Conservation (phyloP, 1,284 basidiomycete species). For the Cutaneotrichosporon dermatis region DNA sequence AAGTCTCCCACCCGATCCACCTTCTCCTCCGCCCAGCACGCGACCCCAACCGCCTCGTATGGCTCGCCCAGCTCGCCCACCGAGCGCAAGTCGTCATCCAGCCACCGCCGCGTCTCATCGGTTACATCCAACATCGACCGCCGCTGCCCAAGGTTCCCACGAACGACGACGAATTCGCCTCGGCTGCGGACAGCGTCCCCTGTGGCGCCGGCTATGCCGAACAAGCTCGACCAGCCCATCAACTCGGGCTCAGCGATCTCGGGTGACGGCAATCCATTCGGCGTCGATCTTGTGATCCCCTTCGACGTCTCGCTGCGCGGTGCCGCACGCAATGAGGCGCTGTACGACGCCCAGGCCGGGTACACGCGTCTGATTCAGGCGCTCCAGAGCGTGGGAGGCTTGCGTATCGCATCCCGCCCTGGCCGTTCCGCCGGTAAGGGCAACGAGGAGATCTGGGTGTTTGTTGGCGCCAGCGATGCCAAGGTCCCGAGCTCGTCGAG, state of each 20-base stretch:
- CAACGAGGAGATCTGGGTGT: conserved; percentile 71
- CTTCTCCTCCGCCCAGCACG: not conserved
- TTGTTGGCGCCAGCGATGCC: conserved; percentile 66
- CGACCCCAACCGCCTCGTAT: not conserved
- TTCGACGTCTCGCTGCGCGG: conserved; percentile 10
- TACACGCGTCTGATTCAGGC: conserved; percentile 25
- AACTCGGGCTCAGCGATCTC: too few species aligned
- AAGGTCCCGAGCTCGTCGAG: conserved; percentile 63
- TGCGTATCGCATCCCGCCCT: conserved; percentile 34
- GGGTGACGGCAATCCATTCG: conserved; percentile 32
- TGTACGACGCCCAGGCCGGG: conserved; percentile 29
- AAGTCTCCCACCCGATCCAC: not conserved
- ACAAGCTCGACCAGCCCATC: too few species aligned
- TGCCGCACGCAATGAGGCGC: not conserved
- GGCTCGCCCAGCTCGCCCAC: not conserved
- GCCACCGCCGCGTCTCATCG: not conserved
- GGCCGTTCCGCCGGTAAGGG: conserved; percentile 51
- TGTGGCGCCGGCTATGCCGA: too few species aligned
- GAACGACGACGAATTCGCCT: not conserved
- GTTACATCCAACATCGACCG: too few species aligned
- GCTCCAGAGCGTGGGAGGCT: conserved; percentile 37
- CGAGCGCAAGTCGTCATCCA: not conserved
- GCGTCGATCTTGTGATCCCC: conserved; percentile 46
- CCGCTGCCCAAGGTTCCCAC: too few species aligned
- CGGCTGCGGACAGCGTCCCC: not conserved